These are phyloP conservation scores for Exophiala lecanii-corni DNA, from an alignment of 2,329 filamentous ascomycete genomes.

Conservation along the genomic window DNA sequence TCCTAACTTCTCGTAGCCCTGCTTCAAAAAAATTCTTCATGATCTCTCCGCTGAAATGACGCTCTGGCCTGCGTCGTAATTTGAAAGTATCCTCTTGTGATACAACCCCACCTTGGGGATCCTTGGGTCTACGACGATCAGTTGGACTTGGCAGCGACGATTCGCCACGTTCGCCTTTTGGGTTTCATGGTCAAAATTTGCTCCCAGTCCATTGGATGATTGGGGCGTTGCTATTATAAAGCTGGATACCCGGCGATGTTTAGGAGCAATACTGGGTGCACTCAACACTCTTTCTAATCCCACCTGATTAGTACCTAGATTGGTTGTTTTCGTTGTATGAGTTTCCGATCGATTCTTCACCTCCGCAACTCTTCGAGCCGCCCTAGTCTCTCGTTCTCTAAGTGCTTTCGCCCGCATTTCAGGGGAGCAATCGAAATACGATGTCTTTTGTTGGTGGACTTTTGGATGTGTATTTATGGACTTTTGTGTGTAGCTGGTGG, in stretches of 20 bases:
- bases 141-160: too few relatives aligned
- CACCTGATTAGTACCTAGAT: too few relatives aligned
- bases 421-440: conserved; percentile 15
- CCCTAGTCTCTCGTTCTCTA: conserved; percentile 12
- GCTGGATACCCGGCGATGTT: not conserved
- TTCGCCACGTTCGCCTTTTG: too few relatives aligned
- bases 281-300: too few relatives aligned
- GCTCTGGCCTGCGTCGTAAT: conserved; percentile 9
- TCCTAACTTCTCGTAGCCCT: conserved; percentile 22
- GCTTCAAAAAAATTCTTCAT: conserved; percentile 22
- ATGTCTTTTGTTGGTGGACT: conserved; percentile 8
- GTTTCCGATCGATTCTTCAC: conserved; percentile 9
- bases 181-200: too few relatives aligned
- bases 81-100: conserved; percentile 16
- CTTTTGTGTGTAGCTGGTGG: conserved; percentile 2
- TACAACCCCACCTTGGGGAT: too few relatives aligned
- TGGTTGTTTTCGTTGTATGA: too few relatives aligned
- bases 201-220: too few relatives aligned
- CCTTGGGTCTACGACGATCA: too few relatives aligned
- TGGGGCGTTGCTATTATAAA: not conserved
- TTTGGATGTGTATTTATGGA: not conserved
- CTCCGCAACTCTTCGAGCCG: conserved; percentile 7
- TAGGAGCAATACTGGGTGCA: too few relatives aligned
- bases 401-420: conserved; percentile 8
- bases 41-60: conserved; percentile 20